phyloP scores from a whole-genome alignment of 345 rosid species.

The Dimocarpus longan region DNA sequence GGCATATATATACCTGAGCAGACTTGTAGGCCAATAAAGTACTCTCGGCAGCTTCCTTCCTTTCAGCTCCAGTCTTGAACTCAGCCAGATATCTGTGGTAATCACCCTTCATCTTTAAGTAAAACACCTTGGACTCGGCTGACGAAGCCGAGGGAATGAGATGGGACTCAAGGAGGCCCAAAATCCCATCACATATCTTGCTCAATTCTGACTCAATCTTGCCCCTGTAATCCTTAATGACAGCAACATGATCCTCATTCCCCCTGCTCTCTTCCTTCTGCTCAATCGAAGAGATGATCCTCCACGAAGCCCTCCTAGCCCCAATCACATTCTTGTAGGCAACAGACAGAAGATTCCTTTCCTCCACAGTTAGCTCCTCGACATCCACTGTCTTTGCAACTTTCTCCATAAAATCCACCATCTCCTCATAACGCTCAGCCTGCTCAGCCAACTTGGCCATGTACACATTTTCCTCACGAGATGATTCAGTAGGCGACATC shows the following conservation, averaged over 20 bases:
- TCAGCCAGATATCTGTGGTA: conserved; percentile 95
- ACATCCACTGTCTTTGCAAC: conserved; percentile 81
- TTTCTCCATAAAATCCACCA: conserved; percentile 98
- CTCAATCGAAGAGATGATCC: conserved; percentile 98
- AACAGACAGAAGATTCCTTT: conserved; percentile 91
- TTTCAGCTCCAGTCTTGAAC: conserved; percentile 90
- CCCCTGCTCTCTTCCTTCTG: conserved; percentile 98
- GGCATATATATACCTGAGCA: conserved; percentile 68
- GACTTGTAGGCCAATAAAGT: conserved; percentile 94
- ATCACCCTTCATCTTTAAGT: conserved; percentile 98
- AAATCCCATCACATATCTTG: conserved; percentile 91
- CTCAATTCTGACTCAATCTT: conserved; percentile 86
- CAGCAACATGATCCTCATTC: conserved; percentile 73
- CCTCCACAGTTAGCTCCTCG: conserved; percentile 94
- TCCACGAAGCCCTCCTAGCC: conserved; percentile 99
- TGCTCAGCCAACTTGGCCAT: conserved; percentile 98
- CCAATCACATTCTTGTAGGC: conserved; percentile 99
- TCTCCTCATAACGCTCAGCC: conserved; percentile 96
- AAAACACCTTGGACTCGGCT: conserved; percentile 94
- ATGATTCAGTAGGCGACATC: conserved; percentile 68
- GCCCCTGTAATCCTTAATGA: conserved; percentile 83
- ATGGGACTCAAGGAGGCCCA: conserved; percentile 83
- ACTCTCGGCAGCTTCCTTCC: conserved; percentile 98
- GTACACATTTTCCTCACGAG: conserved; percentile 91
- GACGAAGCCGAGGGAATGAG: conserved; percentile 81